A percentile compares a stretch with the other conserved stretches of the same genome.
Conservation (phyloP, 116 monocot genomes). For the Zostera marina region DNA sequence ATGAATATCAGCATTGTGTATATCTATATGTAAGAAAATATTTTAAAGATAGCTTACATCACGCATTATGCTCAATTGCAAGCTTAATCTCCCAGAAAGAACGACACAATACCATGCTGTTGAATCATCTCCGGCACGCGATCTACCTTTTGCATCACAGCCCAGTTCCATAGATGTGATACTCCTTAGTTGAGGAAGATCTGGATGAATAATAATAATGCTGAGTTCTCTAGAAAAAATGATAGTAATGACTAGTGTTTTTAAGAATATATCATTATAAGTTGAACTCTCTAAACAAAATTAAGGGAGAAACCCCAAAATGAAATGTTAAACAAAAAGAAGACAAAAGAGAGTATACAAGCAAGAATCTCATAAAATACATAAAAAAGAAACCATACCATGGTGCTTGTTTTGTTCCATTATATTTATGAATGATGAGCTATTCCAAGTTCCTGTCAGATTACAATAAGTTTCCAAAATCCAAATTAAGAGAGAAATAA, state of each 20-base stretch:
- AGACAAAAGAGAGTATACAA: no score
- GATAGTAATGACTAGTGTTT: background rate
- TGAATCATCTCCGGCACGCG: conserved; percentile 63
- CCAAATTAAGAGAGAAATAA: background rate
- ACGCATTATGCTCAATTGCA: conserved; percentile 59
- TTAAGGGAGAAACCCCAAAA: no score
- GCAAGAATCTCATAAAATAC: background rate
- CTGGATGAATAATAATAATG: conserved; percentile 21
- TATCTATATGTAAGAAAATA: background rate
- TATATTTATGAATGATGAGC: conserved; percentile 33
- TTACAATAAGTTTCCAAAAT: background rate
- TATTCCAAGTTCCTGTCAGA: conserved; percentile 47
- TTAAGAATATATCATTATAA: no score
- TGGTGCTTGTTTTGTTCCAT: conserved; percentile 78
- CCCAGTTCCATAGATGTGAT: conserved; percentile 78
- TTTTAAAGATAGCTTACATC: conserved; percentile 34
- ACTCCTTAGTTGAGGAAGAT: conserved; percentile 83
- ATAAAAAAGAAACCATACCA: conserved; percentile 22
- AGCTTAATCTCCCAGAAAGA: conserved; percentile 76
- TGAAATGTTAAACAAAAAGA: no score
- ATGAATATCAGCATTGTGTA: no score
- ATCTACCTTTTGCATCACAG: conserved; percentile 89
- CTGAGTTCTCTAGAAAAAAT: background rate
- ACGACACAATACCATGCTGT: conserved; percentile 87
- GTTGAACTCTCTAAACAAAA: no score